Conservation (phyloP, 2,329 filamentous ascomycete species). For the Penicillium sp. region DNA sequence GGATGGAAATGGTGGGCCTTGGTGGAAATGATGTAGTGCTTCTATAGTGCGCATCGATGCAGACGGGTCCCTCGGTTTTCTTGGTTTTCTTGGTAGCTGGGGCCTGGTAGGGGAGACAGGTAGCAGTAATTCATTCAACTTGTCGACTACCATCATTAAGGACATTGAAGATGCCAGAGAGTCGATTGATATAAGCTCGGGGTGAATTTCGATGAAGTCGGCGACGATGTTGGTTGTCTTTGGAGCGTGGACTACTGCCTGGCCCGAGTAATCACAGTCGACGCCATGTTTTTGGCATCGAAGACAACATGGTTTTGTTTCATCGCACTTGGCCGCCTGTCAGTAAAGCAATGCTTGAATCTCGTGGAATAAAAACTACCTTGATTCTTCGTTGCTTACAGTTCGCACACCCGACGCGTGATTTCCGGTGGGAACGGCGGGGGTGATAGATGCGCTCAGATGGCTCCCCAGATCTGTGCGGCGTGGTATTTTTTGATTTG, state of each 20-base stretch:
- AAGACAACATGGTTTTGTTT: constrained; percentile 32
- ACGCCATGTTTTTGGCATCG: constrained; percentile 32
- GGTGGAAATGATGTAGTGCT: constrained; percentile 32
- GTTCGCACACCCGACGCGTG: constrained; percentile 32
- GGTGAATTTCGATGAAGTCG: constrained; percentile 14
- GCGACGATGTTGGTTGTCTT: constrained; percentile 13
- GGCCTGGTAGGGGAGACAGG: background rate
- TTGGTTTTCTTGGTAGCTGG: background rate
- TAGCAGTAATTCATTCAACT: constrained; percentile 26
- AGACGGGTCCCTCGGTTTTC: background rate
- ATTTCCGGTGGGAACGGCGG: constrained; percentile 36
- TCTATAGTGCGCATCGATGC: constrained; percentile 12
- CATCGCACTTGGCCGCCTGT: constrained; percentile 30
- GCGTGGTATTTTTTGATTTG: constrained; percentile 2
- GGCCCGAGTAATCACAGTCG: constrained; percentile 29
- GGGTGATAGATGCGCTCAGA: constrained; percentile 26
- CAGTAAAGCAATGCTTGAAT: background rate
- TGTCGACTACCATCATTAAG: constrained; percentile 18
- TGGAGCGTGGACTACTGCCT: background rate
- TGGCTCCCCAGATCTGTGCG: constrained; percentile 1
- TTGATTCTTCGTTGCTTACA: constrained; percentile 39
- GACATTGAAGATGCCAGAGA: constrained; percentile 22
- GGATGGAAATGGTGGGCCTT: constrained; percentile 14
- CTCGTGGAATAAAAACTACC: constrained; percentile 19
- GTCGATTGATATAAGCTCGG: constrained; percentile 15